Percentiles rank a stretch among this genome's conserved stretches.
phyloP scores from a whole-genome alignment of 129 eudicot genomes.

The Flaveria trinervia region DNA sequence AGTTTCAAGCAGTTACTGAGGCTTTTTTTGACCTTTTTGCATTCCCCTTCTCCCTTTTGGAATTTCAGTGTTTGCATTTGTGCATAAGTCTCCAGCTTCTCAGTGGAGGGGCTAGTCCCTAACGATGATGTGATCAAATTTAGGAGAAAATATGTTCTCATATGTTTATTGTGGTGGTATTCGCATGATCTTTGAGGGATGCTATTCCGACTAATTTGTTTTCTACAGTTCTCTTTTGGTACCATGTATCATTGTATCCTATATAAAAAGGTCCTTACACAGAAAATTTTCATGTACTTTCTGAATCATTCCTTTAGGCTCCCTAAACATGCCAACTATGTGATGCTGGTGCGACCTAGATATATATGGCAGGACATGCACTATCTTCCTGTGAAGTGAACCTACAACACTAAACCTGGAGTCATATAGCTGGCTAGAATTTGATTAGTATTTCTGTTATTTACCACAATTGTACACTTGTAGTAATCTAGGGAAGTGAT shows the following conservation, averaged over 20 bases:
- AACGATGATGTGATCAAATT: neutral
- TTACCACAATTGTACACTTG: slow-evolving; percentile 3
- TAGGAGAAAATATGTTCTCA: slow-evolving; percentile 4
- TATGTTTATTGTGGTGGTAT: neutral
- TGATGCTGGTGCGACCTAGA: neutral
- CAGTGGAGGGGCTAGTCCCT: neutral
- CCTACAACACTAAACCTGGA: neutral
- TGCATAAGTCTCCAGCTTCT: neutral
- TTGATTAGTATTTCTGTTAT: neutral
- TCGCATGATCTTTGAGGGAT: neutral
- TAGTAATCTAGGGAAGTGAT: slow-evolving; percentile 6
- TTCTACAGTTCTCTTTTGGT: neutral
- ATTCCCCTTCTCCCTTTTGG: neutral
- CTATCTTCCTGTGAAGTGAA: neutral
- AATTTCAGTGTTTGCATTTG: neutral
- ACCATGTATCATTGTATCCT: slow-evolving; percentile 10
- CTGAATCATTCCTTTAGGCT: neutral
- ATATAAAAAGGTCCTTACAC: neutral
- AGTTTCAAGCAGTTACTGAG: neutral
- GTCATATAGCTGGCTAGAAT: neutral
- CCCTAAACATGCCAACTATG: neutral
- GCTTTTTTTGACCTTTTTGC: slow-evolving; percentile 9
- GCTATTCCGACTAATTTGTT: neutral
- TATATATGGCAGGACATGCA: neutral
- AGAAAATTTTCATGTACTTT: neutral